Conservation (phyloP, 805 yeast genomes). For the Zygosaccharomyces pseudorouxii region DNA sequence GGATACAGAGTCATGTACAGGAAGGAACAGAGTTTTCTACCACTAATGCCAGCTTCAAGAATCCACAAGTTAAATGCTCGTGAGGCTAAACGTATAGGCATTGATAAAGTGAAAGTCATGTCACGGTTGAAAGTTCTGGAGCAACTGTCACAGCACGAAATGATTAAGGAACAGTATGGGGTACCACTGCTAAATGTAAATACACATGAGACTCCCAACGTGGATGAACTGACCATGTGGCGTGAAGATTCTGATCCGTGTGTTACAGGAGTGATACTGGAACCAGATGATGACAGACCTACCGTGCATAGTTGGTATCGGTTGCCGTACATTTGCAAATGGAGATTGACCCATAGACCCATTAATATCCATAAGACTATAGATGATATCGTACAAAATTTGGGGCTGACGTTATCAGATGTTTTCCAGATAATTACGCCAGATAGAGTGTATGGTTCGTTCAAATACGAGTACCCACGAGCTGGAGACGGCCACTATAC, state of each 20-base stretch:
- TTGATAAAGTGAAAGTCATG: constrained; percentile 18
- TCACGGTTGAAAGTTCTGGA: constrained; percentile 23
- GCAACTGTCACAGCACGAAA: constrained; percentile 26
- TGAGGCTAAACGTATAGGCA: constrained; percentile 23
- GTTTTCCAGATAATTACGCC: constrained; percentile 27
- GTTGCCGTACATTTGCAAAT: constrained; percentile 24
- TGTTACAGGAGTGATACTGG: constrained; percentile 25
- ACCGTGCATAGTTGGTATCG: constrained; percentile 24
- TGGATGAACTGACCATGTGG: constrained; percentile 29
- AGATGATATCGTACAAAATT: constrained; percentile 14
- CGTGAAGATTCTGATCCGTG: constrained; percentile 32
- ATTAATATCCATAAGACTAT: constrained; percentile 18
- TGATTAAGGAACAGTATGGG: constrained; percentile 32
- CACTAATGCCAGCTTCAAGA: constrained; percentile 25
- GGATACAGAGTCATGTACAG: constrained; percentile 28
- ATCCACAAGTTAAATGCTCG: constrained; percentile 22
- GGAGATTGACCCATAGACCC: constrained; percentile 27
- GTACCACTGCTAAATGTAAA: constrained; percentile 27
- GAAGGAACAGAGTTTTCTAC: constrained; percentile 26
- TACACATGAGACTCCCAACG: constrained; percentile 17
- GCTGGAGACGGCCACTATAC: constrained; percentile 23
- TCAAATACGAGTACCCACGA: constrained; percentile 30
- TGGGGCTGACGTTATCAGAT: constrained; percentile 26
- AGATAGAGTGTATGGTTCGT: constrained; percentile 23
- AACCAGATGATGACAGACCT: constrained; percentile 15